Base-by-base conservation (phyloP, 352 stramenopile genomes). In the Peronospora farinosa region DNA sequence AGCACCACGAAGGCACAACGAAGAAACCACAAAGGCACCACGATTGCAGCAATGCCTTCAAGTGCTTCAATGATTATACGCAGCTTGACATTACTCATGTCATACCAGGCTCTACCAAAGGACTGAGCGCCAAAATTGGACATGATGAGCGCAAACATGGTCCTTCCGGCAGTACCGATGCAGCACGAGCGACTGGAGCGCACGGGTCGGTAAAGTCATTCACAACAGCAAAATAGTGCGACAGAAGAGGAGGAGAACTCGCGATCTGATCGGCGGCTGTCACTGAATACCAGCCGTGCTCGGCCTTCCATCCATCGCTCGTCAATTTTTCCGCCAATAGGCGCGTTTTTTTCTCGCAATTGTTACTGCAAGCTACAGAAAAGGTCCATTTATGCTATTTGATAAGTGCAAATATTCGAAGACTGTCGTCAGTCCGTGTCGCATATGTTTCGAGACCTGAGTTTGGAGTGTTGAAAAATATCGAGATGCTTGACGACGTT, bases 351-450 rank as follows among this genome's bases (percentile, higher is more conserved):
- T 27, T 27, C 3, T 32, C 27, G 15, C 35, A 27, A 28, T 7
- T 42, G 13, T 7, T 46, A 28, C 13, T 31, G 1, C 19, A 23
- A n/a, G 27, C 27, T 31, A 7, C 1, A 19, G 5, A 10, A 5
- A 23, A 50, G 17, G 32, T 35, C 31, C 16, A 54, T 35, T 23
- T 41, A 42, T 48, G 23, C 23, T 27, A 4, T 27, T 27, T 27
- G 23, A 27, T 27, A 27, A 27, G 23, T 4, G 35, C 16, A 13
- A 7, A 10, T 16, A 13, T 41, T 38, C 23, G 23, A 48, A 31
- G 4, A 23, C 57, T 65, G 39, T 16, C 57, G 57, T 61, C 39
- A 56, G 42, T 52, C 30, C 35, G 33, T 61, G 45, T 65, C 57
- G 51, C 57, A 61, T 48, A 54, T 1, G 23, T 50, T 42, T 40